A percentile compares a stretch with the other conserved stretches of the same genome.
Evolutionary conservation across 2,329 filamentous ascomycete genomes (phyloP).

Genomic region (Penicillium olsonii): DNA sequence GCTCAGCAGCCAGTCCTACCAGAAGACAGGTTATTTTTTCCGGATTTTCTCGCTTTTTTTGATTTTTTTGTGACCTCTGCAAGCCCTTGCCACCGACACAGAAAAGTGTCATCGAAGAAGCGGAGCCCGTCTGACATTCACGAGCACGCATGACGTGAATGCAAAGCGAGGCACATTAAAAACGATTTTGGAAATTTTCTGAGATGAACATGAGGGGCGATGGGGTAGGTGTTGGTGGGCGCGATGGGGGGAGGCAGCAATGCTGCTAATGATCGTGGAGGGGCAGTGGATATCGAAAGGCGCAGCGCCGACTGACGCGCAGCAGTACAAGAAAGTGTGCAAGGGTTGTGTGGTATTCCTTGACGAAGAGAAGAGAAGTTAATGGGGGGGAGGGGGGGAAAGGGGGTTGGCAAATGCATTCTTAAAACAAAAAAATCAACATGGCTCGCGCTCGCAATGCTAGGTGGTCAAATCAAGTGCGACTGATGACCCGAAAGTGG

Average conservation of each 20-base stretch:
- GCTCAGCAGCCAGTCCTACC: conserved; percentile 20
- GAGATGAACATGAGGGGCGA: background rate
- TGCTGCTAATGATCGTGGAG: conserved; percentile 24
- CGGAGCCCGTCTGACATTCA: conserved; percentile 1
- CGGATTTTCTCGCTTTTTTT: conserved; percentile 29
- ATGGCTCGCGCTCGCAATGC: conserved; percentile 51
- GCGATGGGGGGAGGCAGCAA: conserved; percentile 14
- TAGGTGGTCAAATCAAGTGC: conserved; percentile 42
- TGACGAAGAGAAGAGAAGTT: conserved; percentile 20
- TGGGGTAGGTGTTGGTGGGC: conserved; percentile 1
- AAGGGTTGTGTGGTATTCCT: conserved; percentile 13
- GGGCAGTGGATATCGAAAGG: conserved; percentile 21
- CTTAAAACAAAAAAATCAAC: conserved; percentile 26
- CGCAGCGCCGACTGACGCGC: conserved; percentile 26
- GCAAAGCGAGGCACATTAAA: conserved; percentile 26
- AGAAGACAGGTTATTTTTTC: conserved; percentile 25
- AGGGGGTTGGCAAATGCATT: conserved; percentile 19
- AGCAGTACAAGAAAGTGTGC: conserved; percentile 16
- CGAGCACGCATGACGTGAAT: background rate
- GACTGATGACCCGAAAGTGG: conserved; percentile 35
- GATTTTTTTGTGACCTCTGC: conserved; percentile 28
- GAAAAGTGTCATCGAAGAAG: background rate
- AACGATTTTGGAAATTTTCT: conserved; percentile 11
- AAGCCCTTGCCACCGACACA: background rate
- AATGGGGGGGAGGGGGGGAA: no score